Conservation (phyloP, 179 eudicot species). For the Silene noctiflora region DNA sequence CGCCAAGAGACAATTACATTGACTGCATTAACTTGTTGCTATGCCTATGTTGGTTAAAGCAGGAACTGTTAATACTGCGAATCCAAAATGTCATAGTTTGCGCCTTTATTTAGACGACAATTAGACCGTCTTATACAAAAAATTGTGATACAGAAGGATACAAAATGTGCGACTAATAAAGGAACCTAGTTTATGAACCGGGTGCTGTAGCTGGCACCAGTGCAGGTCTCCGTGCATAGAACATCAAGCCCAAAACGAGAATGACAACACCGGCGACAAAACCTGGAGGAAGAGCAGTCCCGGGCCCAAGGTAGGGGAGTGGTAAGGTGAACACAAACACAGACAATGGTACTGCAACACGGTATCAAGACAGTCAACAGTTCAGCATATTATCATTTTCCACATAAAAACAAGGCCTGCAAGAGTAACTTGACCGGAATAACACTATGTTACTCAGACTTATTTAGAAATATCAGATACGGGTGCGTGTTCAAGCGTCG, state of each 20-base stretch:
- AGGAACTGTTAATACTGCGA: neutral
- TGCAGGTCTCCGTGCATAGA: constrained; percentile 55
- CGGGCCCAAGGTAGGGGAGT: constrained; percentile 80
- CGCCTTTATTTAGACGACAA: neutral
- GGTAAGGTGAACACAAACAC: constrained; percentile 80
- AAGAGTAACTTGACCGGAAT: too few relatives aligned
- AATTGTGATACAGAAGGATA: neutral
- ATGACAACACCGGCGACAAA: constrained; percentile 63
- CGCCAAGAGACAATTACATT: too few relatives aligned
- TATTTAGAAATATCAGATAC: too few relatives aligned
- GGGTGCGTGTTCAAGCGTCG: too few relatives aligned
- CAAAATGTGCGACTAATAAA: constrained; percentile 7
- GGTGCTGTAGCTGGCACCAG: constrained; percentile 31
- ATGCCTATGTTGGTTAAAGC: too few relatives aligned
- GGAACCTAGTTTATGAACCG: constrained; percentile 23
- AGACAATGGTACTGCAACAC: constrained; percentile 74
- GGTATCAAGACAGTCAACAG: neutral
- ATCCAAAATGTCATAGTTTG: constrained; percentile 1
- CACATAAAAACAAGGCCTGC: too few relatives aligned
- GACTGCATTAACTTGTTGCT: too few relatives aligned
- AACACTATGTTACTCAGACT: too few relatives aligned
- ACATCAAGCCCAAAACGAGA: constrained; percentile 69
- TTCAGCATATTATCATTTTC: neutral
- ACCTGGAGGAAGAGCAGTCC: constrained; percentile 81
- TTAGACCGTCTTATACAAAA: neutral